Evolutionary conservation across 2,329 filamentous ascomycete species (phyloP).

Genomic region (Aurifilum marmelostoma): DNA sequence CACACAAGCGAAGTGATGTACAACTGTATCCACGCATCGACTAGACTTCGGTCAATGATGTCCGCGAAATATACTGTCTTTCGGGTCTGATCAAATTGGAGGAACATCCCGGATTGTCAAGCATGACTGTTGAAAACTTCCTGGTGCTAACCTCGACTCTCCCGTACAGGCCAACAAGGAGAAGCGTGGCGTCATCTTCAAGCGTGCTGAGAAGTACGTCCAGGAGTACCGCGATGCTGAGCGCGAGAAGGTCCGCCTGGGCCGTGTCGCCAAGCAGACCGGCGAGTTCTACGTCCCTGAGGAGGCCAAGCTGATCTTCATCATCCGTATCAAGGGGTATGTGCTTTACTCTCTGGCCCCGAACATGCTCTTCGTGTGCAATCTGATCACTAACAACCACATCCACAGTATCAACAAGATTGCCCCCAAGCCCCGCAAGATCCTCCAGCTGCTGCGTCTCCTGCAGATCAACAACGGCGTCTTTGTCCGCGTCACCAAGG

Average conservation of each 20-base stretch:
- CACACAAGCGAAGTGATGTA: constrained; percentile 74
- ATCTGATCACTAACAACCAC: constrained; percentile 24
- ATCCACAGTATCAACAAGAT: constrained; percentile 99
- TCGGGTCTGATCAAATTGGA: constrained; percentile 80
- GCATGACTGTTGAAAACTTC: constrained; percentile 39
- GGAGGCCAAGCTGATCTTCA: constrained; percentile 95
- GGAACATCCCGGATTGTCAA: constrained; percentile 19
- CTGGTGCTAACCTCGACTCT: constrained; percentile 33
- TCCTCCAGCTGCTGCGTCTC: constrained; percentile 97
- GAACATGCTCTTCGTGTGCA: not conserved
- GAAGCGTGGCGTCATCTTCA: constrained; percentile 99
- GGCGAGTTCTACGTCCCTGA: constrained; percentile 93
- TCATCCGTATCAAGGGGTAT: constrained; percentile 97
- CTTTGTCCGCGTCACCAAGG: constrained; percentile 95
- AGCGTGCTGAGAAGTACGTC: constrained; percentile 99
- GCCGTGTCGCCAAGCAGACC: constrained; percentile 85
- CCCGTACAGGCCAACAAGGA: constrained; percentile 85
- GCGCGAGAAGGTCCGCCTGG: constrained; percentile 96
- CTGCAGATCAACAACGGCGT: constrained; percentile 99
- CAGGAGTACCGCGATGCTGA: constrained; percentile 99
- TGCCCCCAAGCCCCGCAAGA: constrained; percentile 99
- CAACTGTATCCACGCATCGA: constrained; percentile 69
- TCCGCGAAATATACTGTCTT: constrained; percentile 98
- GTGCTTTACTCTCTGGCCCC: constrained; percentile 37
- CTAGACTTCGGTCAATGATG: constrained; percentile 98